Base-by-base conservation (phyloP, 495 filamentous ascomycete genomes). In the Parathielavia appendiculata region DNA sequence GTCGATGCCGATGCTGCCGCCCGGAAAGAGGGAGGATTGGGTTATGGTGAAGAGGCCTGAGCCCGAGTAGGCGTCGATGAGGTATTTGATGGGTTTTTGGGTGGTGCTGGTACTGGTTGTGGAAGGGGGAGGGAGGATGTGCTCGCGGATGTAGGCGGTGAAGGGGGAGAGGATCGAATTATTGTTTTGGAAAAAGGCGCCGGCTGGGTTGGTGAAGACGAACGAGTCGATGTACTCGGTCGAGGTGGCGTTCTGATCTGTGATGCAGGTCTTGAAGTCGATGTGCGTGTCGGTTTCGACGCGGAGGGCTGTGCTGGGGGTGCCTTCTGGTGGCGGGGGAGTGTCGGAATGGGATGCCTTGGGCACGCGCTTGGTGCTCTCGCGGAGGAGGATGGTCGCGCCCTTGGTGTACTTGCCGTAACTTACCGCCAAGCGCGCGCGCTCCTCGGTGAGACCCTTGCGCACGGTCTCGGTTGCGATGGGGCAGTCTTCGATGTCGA, bases 111-210 rank as follows among this genome's bases (percentile, higher is more conserved):
- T 20, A 58, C 58, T 12, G 51, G 50, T 40, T 61, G 66, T 5
- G 63, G 65, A 10, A 57, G 62, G 1, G 0, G 78, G 75, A 2
- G 80, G 79, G 19, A 92, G 77, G 64, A 92, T 86, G 66, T 90
- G 83, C 47, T 86, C 76, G 51, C 93, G 90, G 74, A 98, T 90
- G 77, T 92, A 97, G 58, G 84, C 81, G 13, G 91, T 97, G 75
- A 98, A 96, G 12, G 71, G 72, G 41, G 88, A 81, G n/a, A 98
- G 85, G 74, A 98, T 97, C 48, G 91, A 95, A 76, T 98, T 98
- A 80, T 98, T 98, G 77, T 98, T 98, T 68, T 98, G 93, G 83
- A 98, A 98, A 81, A 98, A 98, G 44, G 87, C 77, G 40, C 91
- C 91, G 19, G 93, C 93, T 34, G 86, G 89, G 79, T 92, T 97